These are phyloP conservation scores for Backusella tuberculispora DNA, from an alignment of 192 early-diverging fungal genomes.

Conservation along the genomic window DNA sequence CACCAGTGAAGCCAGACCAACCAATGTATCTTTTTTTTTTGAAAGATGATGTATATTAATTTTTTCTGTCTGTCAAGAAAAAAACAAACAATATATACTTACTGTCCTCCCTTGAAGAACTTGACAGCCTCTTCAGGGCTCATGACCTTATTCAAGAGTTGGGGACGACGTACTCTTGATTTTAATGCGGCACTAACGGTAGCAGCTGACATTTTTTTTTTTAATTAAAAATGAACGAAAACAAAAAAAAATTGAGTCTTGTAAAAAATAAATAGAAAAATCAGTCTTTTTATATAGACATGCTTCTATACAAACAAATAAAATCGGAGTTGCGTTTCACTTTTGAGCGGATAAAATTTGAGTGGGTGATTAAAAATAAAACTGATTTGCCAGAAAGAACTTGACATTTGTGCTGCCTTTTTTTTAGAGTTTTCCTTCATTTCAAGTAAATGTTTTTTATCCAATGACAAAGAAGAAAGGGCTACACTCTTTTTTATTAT, in stretches of 20 bases:
- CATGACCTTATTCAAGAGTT: conserved; percentile 43
- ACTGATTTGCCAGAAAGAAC: not conserved
- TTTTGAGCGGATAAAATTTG: conserved; percentile 1
- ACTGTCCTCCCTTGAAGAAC: conserved; percentile 48
- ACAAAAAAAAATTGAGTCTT: conserved; percentile 14
- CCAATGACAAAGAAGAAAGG: not conserved
- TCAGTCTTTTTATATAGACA: conserved; percentile 1
- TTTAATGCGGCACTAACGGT: conserved; percentile 37
- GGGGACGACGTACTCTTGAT: conserved; percentile 39
- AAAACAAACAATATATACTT: conserved; percentile 9
- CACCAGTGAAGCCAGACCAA: conserved; percentile 47
- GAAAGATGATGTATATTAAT: not conserved
- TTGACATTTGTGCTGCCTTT: not conserved
- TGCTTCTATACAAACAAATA: not conserved
- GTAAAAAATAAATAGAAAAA: not conserved
- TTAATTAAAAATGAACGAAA: conserved; percentile 1
- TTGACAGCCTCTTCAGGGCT: conserved; percentile 36
- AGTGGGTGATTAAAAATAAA: not conserved
- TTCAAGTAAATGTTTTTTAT: not conserved
- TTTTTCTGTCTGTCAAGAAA: not conserved
- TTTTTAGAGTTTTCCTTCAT: not conserved
- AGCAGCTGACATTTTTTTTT: conserved; percentile 26
- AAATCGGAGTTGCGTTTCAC: conserved; percentile 8
- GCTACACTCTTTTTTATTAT: not conserved
- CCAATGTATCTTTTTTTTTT: conserved; percentile 24